phyloP scores from a whole-genome alignment of 1,284 basidiomycete species.

The Marasmius oreades region DNA sequence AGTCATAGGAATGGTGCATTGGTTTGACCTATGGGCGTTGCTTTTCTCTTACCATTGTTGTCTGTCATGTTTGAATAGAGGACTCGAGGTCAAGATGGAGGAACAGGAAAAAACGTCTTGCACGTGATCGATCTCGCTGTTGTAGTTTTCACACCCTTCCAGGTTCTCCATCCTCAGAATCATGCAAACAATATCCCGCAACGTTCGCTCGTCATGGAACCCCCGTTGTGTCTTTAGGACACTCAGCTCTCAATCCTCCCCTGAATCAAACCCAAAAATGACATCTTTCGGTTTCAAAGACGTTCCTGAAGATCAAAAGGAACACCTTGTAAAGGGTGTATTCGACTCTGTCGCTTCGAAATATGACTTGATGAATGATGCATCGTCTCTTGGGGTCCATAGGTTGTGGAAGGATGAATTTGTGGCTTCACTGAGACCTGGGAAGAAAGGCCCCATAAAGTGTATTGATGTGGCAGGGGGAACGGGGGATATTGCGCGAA shows the following conservation, averaged over 20 bases:
- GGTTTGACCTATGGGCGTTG: slow-evolving; percentile 31
- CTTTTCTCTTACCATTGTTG: slow-evolving; percentile 39
- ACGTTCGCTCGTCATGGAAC: not conserved
- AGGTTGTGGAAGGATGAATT: slow-evolving; percentile 97
- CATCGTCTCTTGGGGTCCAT: slow-evolving; percentile 95
- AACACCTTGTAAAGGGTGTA: slow-evolving; percentile 81
- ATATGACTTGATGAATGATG: slow-evolving; percentile 99
- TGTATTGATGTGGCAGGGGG: slow-evolving; percentile 98
- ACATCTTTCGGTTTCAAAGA: slow-evolving; percentile 93
- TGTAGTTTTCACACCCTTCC: too few species aligned
- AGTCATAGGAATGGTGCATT: not conserved
- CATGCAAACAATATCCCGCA: not conserved
- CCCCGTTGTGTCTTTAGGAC: slow-evolving; percentile 5
- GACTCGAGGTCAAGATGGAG: too few species aligned
- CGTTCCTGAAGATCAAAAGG: slow-evolving; percentile 77
- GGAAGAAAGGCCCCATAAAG: slow-evolving; percentile 62
- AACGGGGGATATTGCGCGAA: slow-evolving; percentile 95
- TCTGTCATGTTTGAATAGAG: slow-evolving; percentile 20
- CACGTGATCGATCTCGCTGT: slow-evolving; percentile 8
- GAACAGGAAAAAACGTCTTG: slow-evolving; percentile 12
- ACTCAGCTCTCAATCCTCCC: slow-evolving; percentile 7
- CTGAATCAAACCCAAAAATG: slow-evolving; percentile 33
- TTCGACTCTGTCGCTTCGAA: slow-evolving; percentile 96
- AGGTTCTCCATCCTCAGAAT: not conserved
- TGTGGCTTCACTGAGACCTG: slow-evolving; percentile 79